Evolutionary conservation across 2,329 filamentous ascomycete species (phyloP).

Genomic region (Calonectria montana): DNA sequence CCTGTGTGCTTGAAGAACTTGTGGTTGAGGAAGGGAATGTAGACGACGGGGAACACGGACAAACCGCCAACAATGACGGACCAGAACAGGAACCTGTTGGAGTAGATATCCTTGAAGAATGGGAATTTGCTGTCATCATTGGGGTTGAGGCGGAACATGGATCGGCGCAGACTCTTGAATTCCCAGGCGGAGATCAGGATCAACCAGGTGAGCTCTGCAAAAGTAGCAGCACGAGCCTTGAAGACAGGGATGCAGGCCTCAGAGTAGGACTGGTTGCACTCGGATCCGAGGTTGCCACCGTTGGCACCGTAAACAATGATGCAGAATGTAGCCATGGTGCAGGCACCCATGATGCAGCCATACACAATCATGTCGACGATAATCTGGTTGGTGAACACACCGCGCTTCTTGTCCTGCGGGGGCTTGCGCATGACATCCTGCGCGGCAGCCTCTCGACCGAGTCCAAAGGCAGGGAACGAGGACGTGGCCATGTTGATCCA

Average conservation of each 20-base stretch:
- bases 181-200: constrained; percentile 83
- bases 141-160: constrained; percentile 75
- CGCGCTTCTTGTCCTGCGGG: constrained; percentile 75
- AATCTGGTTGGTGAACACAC: constrained; percentile 83
- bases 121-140: constrained; percentile 62
- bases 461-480: constrained; percentile 86
- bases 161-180: constrained; percentile 78
- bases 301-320: constrained; percentile 71
- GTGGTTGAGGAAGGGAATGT: constrained; percentile 77
- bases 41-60: constrained; percentile 76
- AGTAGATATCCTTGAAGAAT: constrained; percentile 72
- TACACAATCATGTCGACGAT: constrained; percentile 84
- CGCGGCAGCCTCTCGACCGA: constrained; percentile 82
- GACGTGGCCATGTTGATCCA: constrained; percentile 97
- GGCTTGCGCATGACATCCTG: constrained; percentile 83
- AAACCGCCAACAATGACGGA: constrained; percentile 69
- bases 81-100: constrained; percentile 78
- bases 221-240: constrained; percentile 77
- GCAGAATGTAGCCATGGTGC: constrained; percentile 74
- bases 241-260: constrained; percentile 71
- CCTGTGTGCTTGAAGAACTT: constrained; percentile 78
- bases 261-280: constrained; percentile 72
- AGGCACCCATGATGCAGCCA: constrained; percentile 79
- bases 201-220: constrained; percentile 79
- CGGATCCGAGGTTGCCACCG: constrained; percentile 64